Conservation (phyloP, 148 eudicot genomes). For the Amaranthus hypochondriacus region DNA sequence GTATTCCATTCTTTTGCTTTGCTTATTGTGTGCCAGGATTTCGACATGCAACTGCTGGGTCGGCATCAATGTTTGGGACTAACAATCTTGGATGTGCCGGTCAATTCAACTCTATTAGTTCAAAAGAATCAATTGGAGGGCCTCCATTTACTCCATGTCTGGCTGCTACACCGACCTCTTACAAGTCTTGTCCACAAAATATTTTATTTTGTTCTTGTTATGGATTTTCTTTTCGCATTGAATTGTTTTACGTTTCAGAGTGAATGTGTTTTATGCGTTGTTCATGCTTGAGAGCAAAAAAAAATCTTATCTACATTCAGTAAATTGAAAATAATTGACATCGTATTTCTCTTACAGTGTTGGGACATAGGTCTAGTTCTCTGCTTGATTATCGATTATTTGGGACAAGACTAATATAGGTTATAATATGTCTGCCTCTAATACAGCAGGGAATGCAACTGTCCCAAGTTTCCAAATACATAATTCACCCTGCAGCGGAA, state of each 20-base stretch:
- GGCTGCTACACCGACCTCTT: neutral
- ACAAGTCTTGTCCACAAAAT: neutral
- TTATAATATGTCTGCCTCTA: constrained; percentile 8
- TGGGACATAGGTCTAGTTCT: neutral
- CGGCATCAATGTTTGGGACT: neutral
- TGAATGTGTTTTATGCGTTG: neutral
- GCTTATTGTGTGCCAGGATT: constrained; percentile 13
- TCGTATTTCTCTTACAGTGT: neutral
- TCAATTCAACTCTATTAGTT: neutral
- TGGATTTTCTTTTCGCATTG: neutral
- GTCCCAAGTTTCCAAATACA: constrained; percentile 10
- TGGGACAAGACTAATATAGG: neutral
- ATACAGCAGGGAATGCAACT: constrained; percentile 14
- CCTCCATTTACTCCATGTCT: neutral
- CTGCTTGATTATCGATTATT: neutral
- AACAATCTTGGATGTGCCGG: neutral
- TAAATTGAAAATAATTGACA: neutral
- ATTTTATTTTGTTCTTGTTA: neutral
- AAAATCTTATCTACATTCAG: neutral
- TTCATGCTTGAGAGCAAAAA: neutral
- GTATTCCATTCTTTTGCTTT: neutral
- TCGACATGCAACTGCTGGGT: constrained; percentile 11
- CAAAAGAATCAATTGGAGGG: neutral
- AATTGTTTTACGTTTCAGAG: neutral
- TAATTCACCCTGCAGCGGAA: constrained; percentile 16